A percentile compares a stretch with the other conserved stretches of the same genome.
Conservation (phyloP, 805 yeast genomes). For the Debaryomyces prosopidis region DNA sequence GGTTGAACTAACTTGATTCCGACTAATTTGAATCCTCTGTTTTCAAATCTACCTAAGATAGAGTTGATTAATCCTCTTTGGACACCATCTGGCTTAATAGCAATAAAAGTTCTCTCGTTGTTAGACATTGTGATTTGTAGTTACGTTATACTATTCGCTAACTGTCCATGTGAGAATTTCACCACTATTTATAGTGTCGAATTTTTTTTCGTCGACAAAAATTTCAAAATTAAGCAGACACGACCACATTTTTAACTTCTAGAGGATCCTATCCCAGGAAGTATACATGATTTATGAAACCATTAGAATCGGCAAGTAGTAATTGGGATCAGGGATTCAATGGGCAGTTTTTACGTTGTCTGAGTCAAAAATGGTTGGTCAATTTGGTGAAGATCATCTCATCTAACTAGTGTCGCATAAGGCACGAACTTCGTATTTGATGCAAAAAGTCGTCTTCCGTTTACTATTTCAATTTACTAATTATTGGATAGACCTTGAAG, state of each 20-base stretch:
- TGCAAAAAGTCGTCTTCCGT: no score
- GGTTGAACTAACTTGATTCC: slow-evolving; percentile 92
- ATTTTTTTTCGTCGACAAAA: slow-evolving; percentile 7
- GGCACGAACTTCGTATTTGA: no score
- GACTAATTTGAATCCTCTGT: slow-evolving; percentile 96
- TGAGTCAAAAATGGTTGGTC: no score
- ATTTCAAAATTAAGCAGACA: slow-evolving; percentile 3
- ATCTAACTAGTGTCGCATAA: no score
- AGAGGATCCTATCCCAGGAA: background rate
- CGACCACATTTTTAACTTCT: background rate
- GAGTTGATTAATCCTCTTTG: slow-evolving; percentile 95
- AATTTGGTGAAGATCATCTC: no score
- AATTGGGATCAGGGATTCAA: background rate
- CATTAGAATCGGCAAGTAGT: background rate
- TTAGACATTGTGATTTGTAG: slow-evolving; percentile 43
- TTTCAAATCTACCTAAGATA: slow-evolving; percentile 90
- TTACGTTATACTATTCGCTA: background rate
- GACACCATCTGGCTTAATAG: slow-evolving; percentile 99
- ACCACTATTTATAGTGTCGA: slow-evolving; percentile 1
- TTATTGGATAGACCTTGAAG: no score
- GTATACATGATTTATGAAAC: no score
- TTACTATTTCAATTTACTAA: no score
- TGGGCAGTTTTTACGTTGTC: background rate
- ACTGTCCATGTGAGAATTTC: slow-evolving; percentile 1
- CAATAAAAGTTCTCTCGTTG: slow-evolving; percentile 88